Conservation (phyloP, 129 eudicot species). For the Dittrichia graveolens region DNA sequence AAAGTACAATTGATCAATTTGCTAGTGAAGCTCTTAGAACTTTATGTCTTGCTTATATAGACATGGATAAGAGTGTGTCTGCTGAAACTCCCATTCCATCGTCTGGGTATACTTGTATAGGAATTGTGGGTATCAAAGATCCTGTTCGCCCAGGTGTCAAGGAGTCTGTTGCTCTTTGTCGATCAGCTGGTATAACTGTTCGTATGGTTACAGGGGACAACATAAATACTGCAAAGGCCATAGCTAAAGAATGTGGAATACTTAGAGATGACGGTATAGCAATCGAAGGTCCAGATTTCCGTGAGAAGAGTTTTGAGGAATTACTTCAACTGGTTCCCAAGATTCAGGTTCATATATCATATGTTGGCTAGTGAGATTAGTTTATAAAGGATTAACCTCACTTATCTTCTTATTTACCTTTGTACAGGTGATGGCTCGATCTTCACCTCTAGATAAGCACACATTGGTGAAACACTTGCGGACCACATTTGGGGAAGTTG, state of each 20-base stretch:
- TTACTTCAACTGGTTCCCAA: conserved; percentile 71
- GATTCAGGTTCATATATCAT: conserved; percentile 59
- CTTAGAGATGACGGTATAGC: conserved; percentile 94
- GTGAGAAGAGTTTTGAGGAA: conserved; percentile 79
- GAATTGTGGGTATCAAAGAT: conserved; percentile 91
- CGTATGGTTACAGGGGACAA: conserved; percentile 98
- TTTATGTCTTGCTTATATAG: conserved; percentile 80
- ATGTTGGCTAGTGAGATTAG: background rate
- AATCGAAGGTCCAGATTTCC: conserved; percentile 92
- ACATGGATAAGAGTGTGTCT: conserved; percentile 57
- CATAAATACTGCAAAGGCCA: conserved; percentile 91
- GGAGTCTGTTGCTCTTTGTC: conserved; percentile 91
- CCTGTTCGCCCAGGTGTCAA: conserved; percentile 95
- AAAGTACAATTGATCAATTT: conserved; percentile 69
- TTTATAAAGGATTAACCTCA: background rate
- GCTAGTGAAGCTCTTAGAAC: conserved; percentile 92
- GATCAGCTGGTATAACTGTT: conserved; percentile 88
- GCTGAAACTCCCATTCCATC: conserved; percentile 59
- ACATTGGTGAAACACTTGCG: conserved; percentile 93
- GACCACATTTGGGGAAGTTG: conserved; percentile 89
- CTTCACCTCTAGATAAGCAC: conserved; percentile 96
- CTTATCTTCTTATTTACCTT: background rate
- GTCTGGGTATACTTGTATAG: conserved; percentile 75
- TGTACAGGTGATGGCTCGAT: conserved; percentile 91
- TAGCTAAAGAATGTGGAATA: conserved; percentile 97